Conservation (phyloP, 2,329 filamentous ascomycete genomes). For the Fusarium sp. region DNA sequence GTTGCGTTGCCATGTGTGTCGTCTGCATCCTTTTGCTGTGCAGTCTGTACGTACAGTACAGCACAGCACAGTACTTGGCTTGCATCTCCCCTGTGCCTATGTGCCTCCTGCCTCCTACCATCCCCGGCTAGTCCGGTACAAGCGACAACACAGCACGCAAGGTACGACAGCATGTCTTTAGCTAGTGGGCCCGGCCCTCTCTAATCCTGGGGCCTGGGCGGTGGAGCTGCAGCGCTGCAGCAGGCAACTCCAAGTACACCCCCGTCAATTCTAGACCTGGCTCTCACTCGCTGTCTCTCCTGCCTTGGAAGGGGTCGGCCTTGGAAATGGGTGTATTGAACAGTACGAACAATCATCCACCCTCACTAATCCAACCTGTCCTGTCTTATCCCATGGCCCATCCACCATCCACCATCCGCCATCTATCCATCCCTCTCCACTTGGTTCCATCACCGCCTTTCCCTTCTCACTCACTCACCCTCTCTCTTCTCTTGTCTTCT, state of each 20-base stretch:
- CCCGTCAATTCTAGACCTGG: conserved; percentile 22
- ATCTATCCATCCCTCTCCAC: conserved; percentile 48
- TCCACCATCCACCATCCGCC: conserved; percentile 24
- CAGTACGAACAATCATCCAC: conserved; percentile 37
- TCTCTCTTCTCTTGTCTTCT: conserved; percentile 47
- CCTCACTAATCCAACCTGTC: conserved; percentile 39
- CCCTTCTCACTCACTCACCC: conserved; percentile 46
- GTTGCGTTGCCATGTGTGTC: not conserved
- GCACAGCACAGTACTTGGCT: not conserved
- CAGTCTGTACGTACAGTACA: not conserved
- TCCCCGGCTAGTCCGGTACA: conserved; percentile 30
- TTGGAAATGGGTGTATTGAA: conserved; percentile 7
- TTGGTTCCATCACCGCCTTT: conserved; percentile 50
- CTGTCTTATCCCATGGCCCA: conserved; percentile 35
- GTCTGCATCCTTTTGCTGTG: not conserved
- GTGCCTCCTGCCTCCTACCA: not conserved
- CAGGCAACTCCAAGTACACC: conserved; percentile 13
- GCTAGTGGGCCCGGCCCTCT: not conserved
- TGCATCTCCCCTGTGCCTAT: conserved; percentile 9
- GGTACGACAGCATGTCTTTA: conserved; percentile 26
- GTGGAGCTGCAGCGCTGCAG: not conserved
- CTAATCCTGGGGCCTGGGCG: conserved; percentile 5
- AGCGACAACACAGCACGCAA: conserved; percentile 29
- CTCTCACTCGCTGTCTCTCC: conserved; percentile 20
- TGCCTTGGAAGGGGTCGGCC: conserved; percentile 29